Conservation (phyloP, 495 filamentous ascomycete genomes). For the Rhypophila decipiens region DNA sequence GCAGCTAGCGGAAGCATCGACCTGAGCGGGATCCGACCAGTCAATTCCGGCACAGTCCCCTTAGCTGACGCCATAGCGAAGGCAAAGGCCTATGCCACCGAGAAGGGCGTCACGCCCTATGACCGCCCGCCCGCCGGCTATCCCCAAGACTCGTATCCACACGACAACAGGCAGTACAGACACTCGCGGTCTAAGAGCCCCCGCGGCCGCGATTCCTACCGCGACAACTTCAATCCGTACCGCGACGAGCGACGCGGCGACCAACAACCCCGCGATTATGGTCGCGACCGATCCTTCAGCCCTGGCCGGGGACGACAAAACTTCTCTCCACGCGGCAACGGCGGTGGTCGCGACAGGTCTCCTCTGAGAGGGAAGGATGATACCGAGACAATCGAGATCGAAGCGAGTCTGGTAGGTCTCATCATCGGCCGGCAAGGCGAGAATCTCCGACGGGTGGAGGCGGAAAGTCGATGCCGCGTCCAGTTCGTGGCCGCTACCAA, state of each 20-base stretch:
- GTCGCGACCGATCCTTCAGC: conserved; percentile 59
- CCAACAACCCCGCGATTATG: conserved; percentile 43
- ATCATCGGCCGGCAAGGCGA: conserved; percentile 82
- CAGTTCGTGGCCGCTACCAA: conserved; percentile 71
- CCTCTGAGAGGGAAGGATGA: conserved; percentile 53
- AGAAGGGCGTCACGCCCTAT: conserved; percentile 57
- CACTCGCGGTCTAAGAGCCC: conserved; percentile 68
- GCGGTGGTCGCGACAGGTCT: conserved; percentile 46
- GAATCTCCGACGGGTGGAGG: conserved; percentile 70
- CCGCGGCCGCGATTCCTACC: conserved; percentile 52
- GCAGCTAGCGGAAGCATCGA: conserved; percentile 64
- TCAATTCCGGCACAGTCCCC: conserved; percentile 65
- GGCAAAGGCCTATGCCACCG: conserved; percentile 63
- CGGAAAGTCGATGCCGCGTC: conserved; percentile 66
- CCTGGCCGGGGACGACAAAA: conserved; percentile 45
- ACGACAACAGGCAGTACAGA: conserved; percentile 41
- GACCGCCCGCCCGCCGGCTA: conserved; percentile 38
- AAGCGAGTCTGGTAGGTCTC: conserved; percentile 69
- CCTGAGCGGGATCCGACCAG: conserved; percentile 65
- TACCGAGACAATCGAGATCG: conserved; percentile 66
- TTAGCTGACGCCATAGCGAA: conserved; percentile 68
- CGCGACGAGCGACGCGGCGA: conserved; percentile 60
- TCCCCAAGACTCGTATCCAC: conserved; percentile 28
- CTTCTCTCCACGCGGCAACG: conserved; percentile 42
- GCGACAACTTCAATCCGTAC: conserved; percentile 69